Evolutionary conservation across 164 flowering plant genomes (phyloP).

Genomic region (Chimonanthus praecox): DNA sequence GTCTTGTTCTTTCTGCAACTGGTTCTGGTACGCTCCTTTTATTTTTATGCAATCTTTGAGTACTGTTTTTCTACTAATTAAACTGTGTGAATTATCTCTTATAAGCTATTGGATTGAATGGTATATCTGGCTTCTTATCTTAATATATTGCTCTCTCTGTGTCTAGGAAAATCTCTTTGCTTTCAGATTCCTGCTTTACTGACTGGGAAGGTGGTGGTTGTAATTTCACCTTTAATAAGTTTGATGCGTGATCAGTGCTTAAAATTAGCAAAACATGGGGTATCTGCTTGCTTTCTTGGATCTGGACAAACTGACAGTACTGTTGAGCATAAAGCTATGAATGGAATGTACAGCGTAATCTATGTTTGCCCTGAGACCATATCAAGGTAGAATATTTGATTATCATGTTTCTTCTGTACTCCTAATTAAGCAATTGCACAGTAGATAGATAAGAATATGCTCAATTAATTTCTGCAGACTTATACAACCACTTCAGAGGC

Average conservation of each 20-base stretch:
- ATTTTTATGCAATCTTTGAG: background rate
- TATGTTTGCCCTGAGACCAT: constrained; percentile 93
- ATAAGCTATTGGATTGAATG: background rate
- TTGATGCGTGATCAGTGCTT: constrained; percentile 97
- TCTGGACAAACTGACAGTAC: constrained; percentile 81
- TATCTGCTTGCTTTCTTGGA: constrained; percentile 94
- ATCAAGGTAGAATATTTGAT: constrained; percentile 39
- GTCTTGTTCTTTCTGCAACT: constrained; percentile 91
- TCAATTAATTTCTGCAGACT: constrained; percentile 41
- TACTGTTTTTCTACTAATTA: background rate
- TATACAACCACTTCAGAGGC: constrained; percentile 65
- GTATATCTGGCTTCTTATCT: too few species aligned
- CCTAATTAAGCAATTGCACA: background rate
- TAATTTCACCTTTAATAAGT: constrained; percentile 89
- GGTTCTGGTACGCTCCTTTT: constrained; percentile 63
- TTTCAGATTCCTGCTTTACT: constrained; percentile 89
- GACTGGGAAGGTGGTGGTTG: constrained; percentile 84
- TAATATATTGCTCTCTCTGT: constrained; percentile 6
- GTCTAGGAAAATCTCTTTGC: constrained; percentile 85
- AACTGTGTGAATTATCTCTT: background rate
- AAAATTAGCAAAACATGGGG: constrained; percentile 72
- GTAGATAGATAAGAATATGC: background rate
- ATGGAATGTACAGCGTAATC: constrained; percentile 62
- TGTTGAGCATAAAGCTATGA: constrained; percentile 78
- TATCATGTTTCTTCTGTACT: background rate